Base-by-base conservation (phyloP, 345 rosid genomes). In the Hypericum perforatum region DNA sequence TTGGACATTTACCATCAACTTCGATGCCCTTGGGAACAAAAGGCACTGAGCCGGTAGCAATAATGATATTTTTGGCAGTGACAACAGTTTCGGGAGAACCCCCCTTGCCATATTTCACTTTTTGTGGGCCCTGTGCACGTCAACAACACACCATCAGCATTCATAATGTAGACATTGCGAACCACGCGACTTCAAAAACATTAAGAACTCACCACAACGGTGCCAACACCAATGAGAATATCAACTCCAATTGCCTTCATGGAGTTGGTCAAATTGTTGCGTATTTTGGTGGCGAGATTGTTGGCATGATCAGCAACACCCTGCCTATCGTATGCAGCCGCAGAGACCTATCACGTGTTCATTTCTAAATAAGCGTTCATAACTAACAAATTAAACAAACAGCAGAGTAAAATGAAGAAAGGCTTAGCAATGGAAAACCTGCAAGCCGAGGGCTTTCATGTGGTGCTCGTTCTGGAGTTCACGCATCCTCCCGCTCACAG, bases 1-100 rank as follows among this genome's bases (percentile, higher is more conserved):
- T 39, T 43, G 29, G 41, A 49, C 13, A 43, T 42, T 51, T 82
- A 92, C 99, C 99, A 70, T 92, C 97, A 70, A 92, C 87, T 81
- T 92, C 95, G 60, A 92, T 92, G 68, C 99, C 99, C 73, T 85
- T 85, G 43, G 97, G 99, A 12, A 92, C 97, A 70, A 92, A 89
- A 7, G 99, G 97, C 15, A 92, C 89, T 39, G 99, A 89, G 60
- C 99, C 99, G 62, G 99, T 92, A 48, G 97, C 99, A 53, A 89
- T 79, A 65, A 92, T 84, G 56, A 92, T 85, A 61, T 88, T 52
- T 73, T 78, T 85, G 2, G 86, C 94, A 22, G 95, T 85, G 59
- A 85, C 71, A 13, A 79, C 52, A 41, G 69, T 84, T 66, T 78
- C 85, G 22, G 78, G 55, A 40, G 61, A 63, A 32, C 81, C 81